Conservation (phyloP, 768 basidiomycete genomes). For the Mycena kentingensis region DNA sequence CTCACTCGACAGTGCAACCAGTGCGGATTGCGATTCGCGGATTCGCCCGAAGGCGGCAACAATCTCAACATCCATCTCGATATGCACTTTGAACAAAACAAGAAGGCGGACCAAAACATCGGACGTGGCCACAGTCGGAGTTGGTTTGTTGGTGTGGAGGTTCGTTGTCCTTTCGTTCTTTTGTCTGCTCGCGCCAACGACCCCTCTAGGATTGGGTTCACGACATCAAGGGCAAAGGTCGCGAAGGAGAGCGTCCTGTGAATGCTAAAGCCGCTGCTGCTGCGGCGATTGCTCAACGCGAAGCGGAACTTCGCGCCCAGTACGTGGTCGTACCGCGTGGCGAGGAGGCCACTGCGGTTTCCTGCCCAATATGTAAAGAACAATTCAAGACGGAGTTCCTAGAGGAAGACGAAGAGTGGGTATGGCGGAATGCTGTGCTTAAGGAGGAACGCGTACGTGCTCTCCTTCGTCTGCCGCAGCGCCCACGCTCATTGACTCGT, state of each 20-base stretch:
- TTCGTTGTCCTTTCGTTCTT: constrained; percentile 40
- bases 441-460: constrained; percentile 79
- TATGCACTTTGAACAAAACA: constrained; percentile 94
- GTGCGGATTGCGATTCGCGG: constrained; percentile 86
- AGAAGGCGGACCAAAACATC: constrained; percentile 72
- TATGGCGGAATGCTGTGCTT: constrained; percentile 89
- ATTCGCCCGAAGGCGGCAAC: constrained; percentile 68
- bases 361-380: constrained; percentile 98
- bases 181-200: constrained; percentile 3
- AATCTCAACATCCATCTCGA: constrained; percentile 90
- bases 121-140: constrained; percentile 87
- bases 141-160: constrained; percentile 86
- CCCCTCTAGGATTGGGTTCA: constrained; percentile 81
- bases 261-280: constrained; percentile 61
- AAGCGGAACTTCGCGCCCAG: constrained; percentile 71
- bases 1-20: constrained; percentile 88
- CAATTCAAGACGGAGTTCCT: constrained; percentile 84
- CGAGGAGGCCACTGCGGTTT: constrained; percentile 78
- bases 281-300: constrained; percentile 70
- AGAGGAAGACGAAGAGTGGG: constrained; percentile 98
- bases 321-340: constrained; percentile 90
- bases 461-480: background rate
- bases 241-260: constrained; percentile 50
- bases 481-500: constrained; percentile 6
- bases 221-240: constrained; percentile 74